Conservation (phyloP, 148 eudicot species). For the Amaranthus palmeri region DNA sequence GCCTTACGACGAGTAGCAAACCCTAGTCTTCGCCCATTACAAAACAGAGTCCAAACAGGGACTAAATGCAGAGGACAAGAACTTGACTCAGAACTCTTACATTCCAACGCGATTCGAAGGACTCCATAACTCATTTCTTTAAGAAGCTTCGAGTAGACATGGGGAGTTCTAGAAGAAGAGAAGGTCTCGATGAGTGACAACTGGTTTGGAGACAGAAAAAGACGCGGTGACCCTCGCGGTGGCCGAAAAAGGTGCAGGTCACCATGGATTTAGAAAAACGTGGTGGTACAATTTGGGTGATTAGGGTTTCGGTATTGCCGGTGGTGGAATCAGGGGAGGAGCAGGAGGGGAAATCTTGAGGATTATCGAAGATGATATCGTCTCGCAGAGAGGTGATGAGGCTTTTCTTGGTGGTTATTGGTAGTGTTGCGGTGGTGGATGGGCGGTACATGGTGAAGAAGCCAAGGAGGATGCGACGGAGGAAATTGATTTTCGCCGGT, state of each 20-base stretch:
- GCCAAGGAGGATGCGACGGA: constrained; percentile 67
- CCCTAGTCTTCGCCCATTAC: constrained; percentile 73
- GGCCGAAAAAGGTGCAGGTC: constrained; percentile 82
- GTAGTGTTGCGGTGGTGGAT: constrained; percentile 9
- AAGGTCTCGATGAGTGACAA: constrained; percentile 52
- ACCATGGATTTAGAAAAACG: constrained; percentile 74
- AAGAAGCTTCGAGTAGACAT: constrained; percentile 53
- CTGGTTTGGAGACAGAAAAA: constrained; percentile 76
- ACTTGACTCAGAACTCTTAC: constrained; percentile 35
- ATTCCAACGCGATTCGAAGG: constrained; percentile 67
- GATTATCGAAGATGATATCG: constrained; percentile 29
- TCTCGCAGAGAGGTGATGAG: constrained; percentile 75
- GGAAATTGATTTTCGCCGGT: constrained; percentile 58
- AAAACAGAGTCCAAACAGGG: constrained; percentile 65
- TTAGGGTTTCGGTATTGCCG: neutral
- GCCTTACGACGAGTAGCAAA: constrained; percentile 62
- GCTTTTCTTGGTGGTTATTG: constrained; percentile 49
- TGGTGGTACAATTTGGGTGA: constrained; percentile 30
- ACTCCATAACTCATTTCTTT: constrained; percentile 68
- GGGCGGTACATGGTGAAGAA: constrained; percentile 33
- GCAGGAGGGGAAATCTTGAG: constrained; percentile 11
- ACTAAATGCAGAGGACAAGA: constrained; percentile 54
- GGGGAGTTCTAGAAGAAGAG: constrained; percentile 72
- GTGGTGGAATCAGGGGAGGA: constrained; percentile 11
- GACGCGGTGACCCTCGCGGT: constrained; percentile 65